Evolutionary conservation across 2,329 filamentous ascomycete species (phyloP).

Genomic region (Chrysoporthe cubensis): DNA sequence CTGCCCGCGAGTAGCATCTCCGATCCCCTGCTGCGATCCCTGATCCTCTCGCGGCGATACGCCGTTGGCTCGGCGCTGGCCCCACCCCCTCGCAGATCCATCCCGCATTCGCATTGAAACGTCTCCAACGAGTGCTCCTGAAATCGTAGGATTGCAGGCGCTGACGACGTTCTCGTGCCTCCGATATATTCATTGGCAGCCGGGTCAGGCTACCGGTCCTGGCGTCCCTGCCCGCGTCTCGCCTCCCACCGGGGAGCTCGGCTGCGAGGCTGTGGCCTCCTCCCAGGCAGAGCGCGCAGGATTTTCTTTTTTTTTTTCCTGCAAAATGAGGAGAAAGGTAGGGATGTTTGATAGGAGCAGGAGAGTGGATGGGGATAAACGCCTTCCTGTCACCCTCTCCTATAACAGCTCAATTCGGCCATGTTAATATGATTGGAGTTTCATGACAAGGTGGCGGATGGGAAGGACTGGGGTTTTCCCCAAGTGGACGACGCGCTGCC

Average conservation of each 20-base stretch:
- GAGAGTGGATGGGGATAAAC: neutral
- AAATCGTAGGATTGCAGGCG: constrained; percentile 22
- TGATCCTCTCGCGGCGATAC: constrained; percentile 20
- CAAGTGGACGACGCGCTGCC: neutral
- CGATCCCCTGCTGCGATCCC: constrained; percentile 21
- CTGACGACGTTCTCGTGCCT: constrained; percentile 21
- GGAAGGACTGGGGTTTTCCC: neutral
- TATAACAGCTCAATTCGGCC: neutral
- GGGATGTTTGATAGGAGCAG: neutral
- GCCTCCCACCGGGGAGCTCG: neutral
- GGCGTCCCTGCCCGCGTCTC: neutral
- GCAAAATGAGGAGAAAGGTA: neutral
- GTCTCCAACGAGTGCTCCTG: constrained; percentile 21
- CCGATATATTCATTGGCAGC: constrained; percentile 4
- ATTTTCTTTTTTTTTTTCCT: neutral
- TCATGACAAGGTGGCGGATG: neutral
- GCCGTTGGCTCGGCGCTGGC: constrained; percentile 18
- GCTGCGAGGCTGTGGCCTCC: neutral
- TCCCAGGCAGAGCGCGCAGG: neutral
- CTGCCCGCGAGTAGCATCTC: constrained; percentile 7
- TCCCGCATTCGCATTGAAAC: constrained; percentile 20
- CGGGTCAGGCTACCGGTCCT: neutral
- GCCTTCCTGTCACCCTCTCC: neutral
- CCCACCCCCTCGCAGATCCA: constrained; percentile 23
- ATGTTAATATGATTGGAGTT: neutral